Conservation (phyloP, 306 rosid species). For the Lathyrus sativus region DNA sequence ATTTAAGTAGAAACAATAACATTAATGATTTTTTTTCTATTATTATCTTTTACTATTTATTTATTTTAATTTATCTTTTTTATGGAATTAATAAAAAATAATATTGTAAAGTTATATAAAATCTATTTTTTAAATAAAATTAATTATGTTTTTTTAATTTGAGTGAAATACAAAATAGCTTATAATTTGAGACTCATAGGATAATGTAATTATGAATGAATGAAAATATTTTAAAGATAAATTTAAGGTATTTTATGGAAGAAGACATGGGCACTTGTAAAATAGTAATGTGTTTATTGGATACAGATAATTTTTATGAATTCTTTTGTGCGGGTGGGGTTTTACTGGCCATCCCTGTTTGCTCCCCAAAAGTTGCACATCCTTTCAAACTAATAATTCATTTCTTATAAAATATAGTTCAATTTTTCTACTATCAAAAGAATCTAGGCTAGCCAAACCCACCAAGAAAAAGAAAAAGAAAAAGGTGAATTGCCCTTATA, state of each 20-base stretch:
- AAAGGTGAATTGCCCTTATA: constrained; percentile 22
- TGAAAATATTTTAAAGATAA: constrained; percentile 20
- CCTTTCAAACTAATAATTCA: constrained; percentile 59
- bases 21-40: too few relatives aligned
- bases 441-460: background rate
- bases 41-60: too few relatives aligned
- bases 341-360: constrained; percentile 65
- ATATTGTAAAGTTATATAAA: too few relatives aligned
- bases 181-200: too few relatives aligned
- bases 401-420: constrained; percentile 16
- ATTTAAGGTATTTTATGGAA: constrained; percentile 42
- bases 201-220: constrained; percentile 35
- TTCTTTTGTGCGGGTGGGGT: constrained; percentile 50
- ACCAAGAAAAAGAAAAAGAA: constrained; percentile 2
- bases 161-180: too few relatives aligned
- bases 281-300: constrained; percentile 35
- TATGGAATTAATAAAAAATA: too few relatives aligned
- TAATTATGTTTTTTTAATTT: too few relatives aligned
- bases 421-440: background rate
- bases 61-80: too few relatives aligned
- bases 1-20: too few relatives aligned
- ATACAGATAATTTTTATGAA: constrained; percentile 41
- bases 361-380: constrained; percentile 96
- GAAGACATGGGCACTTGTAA: constrained; percentile 40
- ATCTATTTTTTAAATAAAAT: too few relatives aligned